Evolutionary conservation across 805 yeast genomes (phyloP), one percentile per base, ranked within the genome.

Genomic region (Yarrowia bubula): DNA sequence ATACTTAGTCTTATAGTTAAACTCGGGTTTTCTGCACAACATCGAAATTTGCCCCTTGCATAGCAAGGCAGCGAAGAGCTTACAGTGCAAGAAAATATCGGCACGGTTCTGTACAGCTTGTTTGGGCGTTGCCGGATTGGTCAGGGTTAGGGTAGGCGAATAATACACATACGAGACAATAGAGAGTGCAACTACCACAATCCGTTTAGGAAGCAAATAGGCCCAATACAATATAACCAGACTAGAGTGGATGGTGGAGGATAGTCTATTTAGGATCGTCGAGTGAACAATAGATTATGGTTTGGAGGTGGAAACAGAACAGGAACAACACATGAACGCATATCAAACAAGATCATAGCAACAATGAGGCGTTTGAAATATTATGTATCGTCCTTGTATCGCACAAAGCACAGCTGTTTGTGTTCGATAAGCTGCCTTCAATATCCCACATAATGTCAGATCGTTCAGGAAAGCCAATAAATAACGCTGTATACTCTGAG

Each of bases 41-140:
- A 33, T 48, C 53, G 28, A n/a, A 47, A 41, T 33, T 41, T 48
- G 53, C 53, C 51, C 55, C 55, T 48, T 48, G 55, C 55, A 48
- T 48, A 48, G 55, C 55, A 48, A 48, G 32, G 33, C 41, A 18
- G 41, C 41, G 17, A 15, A 11, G 53, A 48, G 53, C 53, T 48
- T 48, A 48, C 53, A 48, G 53, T 48, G 53, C 39, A 33, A 46
- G 33, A 32, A 15, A 14, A 11, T 28, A 35, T 46, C 31, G 28
- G 38, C 15, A 47, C 38, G 28, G 38, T 35, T 15, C 32, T 13
- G 32, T 35, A 32, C 39, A 33, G 31, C n/a, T 13, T 35, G 14
- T 48, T 48, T 48, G 55, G 2, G 11, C 15, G 31, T 48, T 48
- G 32, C 55, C 55, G 22, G 15, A 17, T 35, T 48, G 55, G 17